A percentile compares a stretch with the other conserved stretches of the same genome.
These are phyloP conservation scores for Grosmannia huntii DNA, from an alignment of 2,329 filamentous ascomycete genomes.

Conservation along the genomic window DNA sequence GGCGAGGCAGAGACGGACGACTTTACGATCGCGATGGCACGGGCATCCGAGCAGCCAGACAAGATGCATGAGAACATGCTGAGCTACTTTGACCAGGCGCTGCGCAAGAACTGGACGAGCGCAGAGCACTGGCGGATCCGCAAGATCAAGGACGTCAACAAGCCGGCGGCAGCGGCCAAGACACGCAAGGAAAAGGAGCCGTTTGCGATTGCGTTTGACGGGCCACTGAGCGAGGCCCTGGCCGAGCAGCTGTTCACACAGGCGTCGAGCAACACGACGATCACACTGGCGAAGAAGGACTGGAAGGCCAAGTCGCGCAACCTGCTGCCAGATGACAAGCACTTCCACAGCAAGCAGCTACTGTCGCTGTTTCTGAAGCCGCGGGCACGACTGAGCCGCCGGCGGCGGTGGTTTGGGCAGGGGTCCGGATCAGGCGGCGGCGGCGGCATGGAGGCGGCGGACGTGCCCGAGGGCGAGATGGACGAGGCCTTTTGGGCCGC, in stretches of 20 bases:
- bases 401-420: slow-evolving; percentile 31
- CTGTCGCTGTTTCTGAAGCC: slow-evolving; percentile 89
- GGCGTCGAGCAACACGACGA: slow-evolving; percentile 65
- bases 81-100: slow-evolving; percentile 92
- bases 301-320: slow-evolving; percentile 92
- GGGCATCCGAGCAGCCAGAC: slow-evolving; percentile 50
- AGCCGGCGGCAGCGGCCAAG: slow-evolving; percentile 25
- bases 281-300: slow-evolving; percentile 82
- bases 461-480: slow-evolving; percentile 61
- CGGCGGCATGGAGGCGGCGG: slow-evolving; percentile 12
- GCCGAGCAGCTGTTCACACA: slow-evolving; percentile 71
- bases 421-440: slow-evolving; percentile 25
- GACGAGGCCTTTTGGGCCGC: slow-evolving; percentile 94
- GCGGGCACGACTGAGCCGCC: slow-evolving; percentile 67
- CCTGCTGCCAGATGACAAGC: slow-evolving; percentile 90
- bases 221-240: slow-evolving; percentile 56
- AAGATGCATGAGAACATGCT: slow-evolving; percentile 82
- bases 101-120: slow-evolving; percentile 95
- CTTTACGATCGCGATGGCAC: slow-evolving; percentile 69
- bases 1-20: slow-evolving; percentile 51
- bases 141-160: slow-evolving; percentile 62
- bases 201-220: slow-evolving; percentile 84
- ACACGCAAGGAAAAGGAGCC: slow-evolving; percentile 90
- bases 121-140: slow-evolving; percentile 98
- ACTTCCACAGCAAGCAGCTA: slow-evolving; percentile 89